Evolutionary conservation across 345 rosid genomes (phyloP), one percentile per base, ranked within the genome.

Genomic region (Diplotaxis tenuifolia): DNA sequence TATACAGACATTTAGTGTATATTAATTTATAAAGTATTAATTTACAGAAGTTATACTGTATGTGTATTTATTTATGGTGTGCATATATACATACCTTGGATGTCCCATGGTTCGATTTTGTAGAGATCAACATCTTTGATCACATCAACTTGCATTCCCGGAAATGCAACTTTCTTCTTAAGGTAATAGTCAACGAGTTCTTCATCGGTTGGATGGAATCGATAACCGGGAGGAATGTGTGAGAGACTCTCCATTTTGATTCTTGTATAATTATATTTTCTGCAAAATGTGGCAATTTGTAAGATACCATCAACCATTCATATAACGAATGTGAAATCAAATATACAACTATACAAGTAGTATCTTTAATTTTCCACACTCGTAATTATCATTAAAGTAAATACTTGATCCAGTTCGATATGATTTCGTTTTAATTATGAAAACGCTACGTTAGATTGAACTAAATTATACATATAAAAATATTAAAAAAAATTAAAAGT

Each of bases 101-200:
- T 87, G 80, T 89, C 92, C 95, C 95, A 89, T 25, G 95, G 95
- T 71, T 89, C 95, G 50, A 89, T 89, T 75, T 85, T 89, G 68
- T 89, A 89, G 67, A 89, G 95, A 72, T 89, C 95, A 10, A 89
- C 88, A 62, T 89, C 95, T 76, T 83, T 89, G 62, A 89, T 89
- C 71, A 89, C 87, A 70, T 89, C 91, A 9, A 89, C 83, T 71
- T 89, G 92, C 67, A 89, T 85, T 78, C 84, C 80, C 12, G 80
- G 84, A 47, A 87, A 83, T 57, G 82, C 76, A 65, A 89, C 70
- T 75, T 89, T 89, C 65, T 79, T 87, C 75, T 86, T 79, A 15
- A 89, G 95, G 82, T 89, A 89, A 78, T 87, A 89, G 70, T 84
- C 91, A 7, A 89, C 92, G 9, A 89, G 92, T 67, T 89, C 95